Evolutionary conservation across 352 stramenopile species (phyloP), one percentile per base, ranked within the genome.

Genomic region (Phytophthora capsici): DNA sequence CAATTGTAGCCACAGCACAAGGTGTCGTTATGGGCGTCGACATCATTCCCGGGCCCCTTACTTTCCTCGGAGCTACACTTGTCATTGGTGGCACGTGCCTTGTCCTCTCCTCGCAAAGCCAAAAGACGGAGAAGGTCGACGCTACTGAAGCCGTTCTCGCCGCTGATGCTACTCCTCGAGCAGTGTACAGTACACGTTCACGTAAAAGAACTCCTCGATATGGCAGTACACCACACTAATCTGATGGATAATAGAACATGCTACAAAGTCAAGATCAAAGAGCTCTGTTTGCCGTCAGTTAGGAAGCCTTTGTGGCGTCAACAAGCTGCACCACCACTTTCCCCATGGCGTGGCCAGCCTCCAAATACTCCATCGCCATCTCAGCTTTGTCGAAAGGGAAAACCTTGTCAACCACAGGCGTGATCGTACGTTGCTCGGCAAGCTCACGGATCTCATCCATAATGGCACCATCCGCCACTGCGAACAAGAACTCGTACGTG

Each of bases 101-200:
- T 22, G 90, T 97, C 19, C 73, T 96, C 49, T 77, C 63, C 36
- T 91, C 89, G 7, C 81, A 93, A 59, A 84, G 74, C 48, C 73
- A 80, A 54, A 93, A 94, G 61, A 94, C 80, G 7, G 89, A 96
- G 54, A 75, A 87, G 25, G 75, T 93, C 22, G 87, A 97, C 61
- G 89, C 88, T 16, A 93, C 85, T 0, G 76, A 91, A 48, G 84
- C 80, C 14, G 80, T 95, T 46, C 67, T 87, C 8, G 75, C 83
- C 4, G 70, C 77, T 19, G 72, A 82, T 54, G 68, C 70, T 46
- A 94, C 83, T 36, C 84, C 84, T 25, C 85, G 80, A 54, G 60
- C 81, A 28, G 49, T 93, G 19, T 90, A 87, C 65, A 88, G 75
- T 63, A 72, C 82, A 23, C 81, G 82, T n/a, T 75, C 80, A 46